These are phyloP conservation scores for Chiua virens DNA, from an alignment of 768 basidiomycete genomes.

Conservation along the genomic window DNA sequence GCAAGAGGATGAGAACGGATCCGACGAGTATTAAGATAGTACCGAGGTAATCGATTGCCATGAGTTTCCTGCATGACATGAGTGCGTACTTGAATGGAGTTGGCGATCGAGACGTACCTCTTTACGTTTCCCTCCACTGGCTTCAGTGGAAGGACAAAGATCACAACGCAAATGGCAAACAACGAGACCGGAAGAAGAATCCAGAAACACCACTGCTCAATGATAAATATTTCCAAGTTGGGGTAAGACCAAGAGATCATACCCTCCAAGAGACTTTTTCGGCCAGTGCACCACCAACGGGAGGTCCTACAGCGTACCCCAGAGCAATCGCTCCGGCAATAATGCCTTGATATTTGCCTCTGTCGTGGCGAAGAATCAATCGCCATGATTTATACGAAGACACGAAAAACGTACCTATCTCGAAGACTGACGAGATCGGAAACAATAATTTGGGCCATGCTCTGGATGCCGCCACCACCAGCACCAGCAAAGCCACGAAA, in stretches of 20 bases:
- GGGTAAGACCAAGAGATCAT: constrained; percentile 14
- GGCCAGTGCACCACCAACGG: constrained; percentile 64
- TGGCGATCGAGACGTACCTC: constrained; percentile 31
- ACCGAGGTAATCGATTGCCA: constrained; percentile 65
- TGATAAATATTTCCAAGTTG: background rate
- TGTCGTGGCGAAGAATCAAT: constrained; percentile 17
- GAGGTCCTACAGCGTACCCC: constrained; percentile 65
- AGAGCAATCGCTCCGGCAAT: constrained; percentile 55
- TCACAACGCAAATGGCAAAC: constrained; percentile 52
- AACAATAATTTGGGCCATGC: constrained; percentile 69
- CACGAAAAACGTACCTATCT: constrained; percentile 45
- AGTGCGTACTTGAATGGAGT: background rate
- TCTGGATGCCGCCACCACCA: constrained; percentile 70
- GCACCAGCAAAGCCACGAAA: constrained; percentile 68
- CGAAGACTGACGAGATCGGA: constrained; percentile 72
- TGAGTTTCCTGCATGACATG: constrained; percentile 49
- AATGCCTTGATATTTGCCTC: constrained; percentile 79
- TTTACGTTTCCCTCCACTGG: constrained; percentile 60
- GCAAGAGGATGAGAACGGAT: constrained; percentile 63
- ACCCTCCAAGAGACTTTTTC: constrained; percentile 65
- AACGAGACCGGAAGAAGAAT: constrained; percentile 63
- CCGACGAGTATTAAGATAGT: constrained; percentile 56
- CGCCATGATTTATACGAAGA: background rate
- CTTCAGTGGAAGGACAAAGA: constrained; percentile 66
- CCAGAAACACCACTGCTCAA: constrained; percentile 70